These are phyloP conservation scores for Rhododendron molle DNA, from an alignment of 148 eudicot species.

Conservation along the genomic window DNA sequence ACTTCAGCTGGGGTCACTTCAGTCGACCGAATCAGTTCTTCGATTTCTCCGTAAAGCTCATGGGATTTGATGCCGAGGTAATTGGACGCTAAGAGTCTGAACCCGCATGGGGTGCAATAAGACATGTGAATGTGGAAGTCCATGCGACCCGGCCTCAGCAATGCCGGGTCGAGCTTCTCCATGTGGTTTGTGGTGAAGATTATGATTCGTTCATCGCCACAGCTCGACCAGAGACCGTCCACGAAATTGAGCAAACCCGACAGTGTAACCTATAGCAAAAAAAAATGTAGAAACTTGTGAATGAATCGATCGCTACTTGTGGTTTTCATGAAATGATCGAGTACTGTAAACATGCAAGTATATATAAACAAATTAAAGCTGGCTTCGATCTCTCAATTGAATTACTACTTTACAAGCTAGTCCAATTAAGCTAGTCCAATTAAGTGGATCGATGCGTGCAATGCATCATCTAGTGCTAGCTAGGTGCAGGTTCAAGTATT, in stretches of 20 bases:
- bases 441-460: too few species aligned
- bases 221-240: constrained; percentile 64
- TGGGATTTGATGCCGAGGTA: constrained; percentile 33
- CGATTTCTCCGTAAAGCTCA: constrained; percentile 20
- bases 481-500: too few species aligned
- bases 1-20: constrained; percentile 46
- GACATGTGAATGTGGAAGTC: constrained; percentile 61
- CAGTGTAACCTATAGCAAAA: constrained; percentile 30
- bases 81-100: constrained; percentile 32
- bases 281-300: not conserved
- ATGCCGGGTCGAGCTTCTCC: constrained; percentile 55
- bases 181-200: constrained; percentile 61
- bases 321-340: not conserved
- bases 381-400: too few species aligned
- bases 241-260: constrained; percentile 54
- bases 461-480: too few species aligned
- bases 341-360: too few species aligned
- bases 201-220: constrained; percentile 52
- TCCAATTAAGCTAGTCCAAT: too few species aligned
- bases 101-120: constrained; percentile 33
- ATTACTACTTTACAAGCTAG: too few species aligned
- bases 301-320: not conserved
- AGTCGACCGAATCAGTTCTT: constrained; percentile 13
- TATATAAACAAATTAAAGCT: too few species aligned
- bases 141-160: constrained; percentile 61